A percentile compares a stretch with the other conserved stretches of the same genome.
Evolutionary conservation across 108 stramenopile species (phyloP).

Genomic region (Nitzschia sp.): DNA sequence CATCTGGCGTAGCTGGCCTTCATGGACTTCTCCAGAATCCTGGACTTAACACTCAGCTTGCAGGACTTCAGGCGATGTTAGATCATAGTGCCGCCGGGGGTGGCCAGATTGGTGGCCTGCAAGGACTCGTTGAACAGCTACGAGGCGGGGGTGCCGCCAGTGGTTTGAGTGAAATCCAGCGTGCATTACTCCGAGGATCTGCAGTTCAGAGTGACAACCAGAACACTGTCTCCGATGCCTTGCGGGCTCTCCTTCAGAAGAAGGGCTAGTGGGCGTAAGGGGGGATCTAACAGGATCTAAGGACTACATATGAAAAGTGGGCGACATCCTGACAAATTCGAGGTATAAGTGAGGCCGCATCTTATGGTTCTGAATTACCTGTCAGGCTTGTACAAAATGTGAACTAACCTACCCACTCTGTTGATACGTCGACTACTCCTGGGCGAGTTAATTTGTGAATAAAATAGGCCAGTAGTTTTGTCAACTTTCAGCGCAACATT

Average conservation of each 20-base stretch:
- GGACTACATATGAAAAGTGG: no score
- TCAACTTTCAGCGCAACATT: no score
- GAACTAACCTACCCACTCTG: no score
- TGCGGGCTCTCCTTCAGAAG: constrained; percentile 19
- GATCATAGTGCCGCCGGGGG: neutral
- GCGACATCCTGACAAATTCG: no score
- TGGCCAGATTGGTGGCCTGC: neutral
- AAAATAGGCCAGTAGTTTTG: no score
- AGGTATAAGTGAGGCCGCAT: no score
- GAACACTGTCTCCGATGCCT: constrained; percentile 12
- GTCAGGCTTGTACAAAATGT: no score
- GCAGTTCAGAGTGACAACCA: neutral
- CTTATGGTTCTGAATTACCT: no score
- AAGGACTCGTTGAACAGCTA: constrained; percentile 16
- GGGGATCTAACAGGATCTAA: no score
- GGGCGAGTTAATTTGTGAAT: no score
- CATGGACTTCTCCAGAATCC: constrained; percentile 12
- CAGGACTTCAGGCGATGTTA: neutral
- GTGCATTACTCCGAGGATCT: neutral
- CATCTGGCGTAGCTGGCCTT: constrained; percentile 1
- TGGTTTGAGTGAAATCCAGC: constrained; percentile 2
- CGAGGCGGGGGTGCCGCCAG: neutral
- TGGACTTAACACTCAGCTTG: constrained; percentile 6
- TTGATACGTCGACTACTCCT: no score
- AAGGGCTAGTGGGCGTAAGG: no score